phyloP scores from a whole-genome alignment of 148 eudicot genomes.

The Rhododendron griersonianum region DNA sequence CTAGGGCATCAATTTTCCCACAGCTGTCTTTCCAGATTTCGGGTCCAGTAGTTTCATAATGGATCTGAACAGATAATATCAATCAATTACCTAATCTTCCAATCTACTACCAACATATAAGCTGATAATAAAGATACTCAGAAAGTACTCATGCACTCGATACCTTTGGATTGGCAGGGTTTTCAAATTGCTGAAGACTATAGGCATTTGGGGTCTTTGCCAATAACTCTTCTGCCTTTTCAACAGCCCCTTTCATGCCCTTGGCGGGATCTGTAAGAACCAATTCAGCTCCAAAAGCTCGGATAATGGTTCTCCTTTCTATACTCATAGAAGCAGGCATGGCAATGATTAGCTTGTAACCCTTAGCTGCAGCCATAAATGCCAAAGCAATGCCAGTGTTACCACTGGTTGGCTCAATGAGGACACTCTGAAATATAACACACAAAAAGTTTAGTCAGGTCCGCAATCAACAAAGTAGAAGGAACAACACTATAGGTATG shows the following conservation, averaged over 20 bases:
- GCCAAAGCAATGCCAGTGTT: slow-evolving; percentile 94
- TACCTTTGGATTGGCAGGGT: slow-evolving; percentile 86
- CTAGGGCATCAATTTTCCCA: slow-evolving; percentile 74
- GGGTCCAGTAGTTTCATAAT: slow-evolving; percentile 87
- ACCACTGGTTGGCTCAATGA: slow-evolving; percentile 80
- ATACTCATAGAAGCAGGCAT: slow-evolving; percentile 69
- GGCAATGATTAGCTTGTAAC: slow-evolving; percentile 72
- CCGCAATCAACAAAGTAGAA: not conserved
- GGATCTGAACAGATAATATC: slow-evolving; percentile 38
- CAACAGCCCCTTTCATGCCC: slow-evolving; percentile 46
- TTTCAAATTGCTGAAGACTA: slow-evolving; percentile 63
- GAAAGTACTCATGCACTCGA: not conserved
- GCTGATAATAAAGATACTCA: not conserved
- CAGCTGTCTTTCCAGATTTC: slow-evolving; percentile 74
- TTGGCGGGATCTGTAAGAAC: slow-evolving; percentile 54
- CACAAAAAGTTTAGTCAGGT: not conserved
- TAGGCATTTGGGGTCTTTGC: slow-evolving; percentile 59
- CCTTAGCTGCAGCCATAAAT: slow-evolving; percentile 77
- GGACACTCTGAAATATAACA: slow-evolving; percentile 42
- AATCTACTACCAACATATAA: not conserved
- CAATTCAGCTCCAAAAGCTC: slow-evolving; percentile 83
- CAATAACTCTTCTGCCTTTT: slow-evolving; percentile 55
- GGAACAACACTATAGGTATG: not conserved
- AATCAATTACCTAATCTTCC: not conserved
- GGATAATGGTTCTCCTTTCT: slow-evolving; percentile 65